Base-by-base conservation (phyloP, 805 yeast genomes). In the Saccharomyces jurei region DNA sequence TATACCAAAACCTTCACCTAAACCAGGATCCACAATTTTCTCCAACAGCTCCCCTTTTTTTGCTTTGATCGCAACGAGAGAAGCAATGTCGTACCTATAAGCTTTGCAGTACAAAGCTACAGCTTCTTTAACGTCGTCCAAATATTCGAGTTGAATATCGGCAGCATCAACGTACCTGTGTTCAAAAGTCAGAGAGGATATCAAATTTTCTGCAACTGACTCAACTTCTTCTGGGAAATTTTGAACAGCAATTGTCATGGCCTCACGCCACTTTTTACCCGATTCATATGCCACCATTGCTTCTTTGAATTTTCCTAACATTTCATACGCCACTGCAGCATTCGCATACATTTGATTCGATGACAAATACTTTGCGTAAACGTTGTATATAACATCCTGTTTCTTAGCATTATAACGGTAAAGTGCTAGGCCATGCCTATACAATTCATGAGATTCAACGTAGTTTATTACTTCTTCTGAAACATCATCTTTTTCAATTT, bases 1-100 rank as follows among this genome's bases (percentile, higher is more conserved):
- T 0, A 79, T 74, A 59, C 95, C 96, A 71, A 90, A 94, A 1
- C 95, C 94, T 68, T 92, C 98, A 50, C 87, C 84, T 41, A 92
- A 69, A 21, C 84, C 87, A 1, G 84, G 81, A 60, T 89, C 96
- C 50, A 90, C 79, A 13, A 86, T 72, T 4, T 75, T 71, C 48
- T 78, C 81, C 11, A 88, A 70, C 28, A 85, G 67, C 13, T 80
- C 82, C 4, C 63, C 54, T 50, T 59, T 63, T 4, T 71, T 65
- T 52, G 79, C 77, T 46, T 76, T 76, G 21, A 72, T 65, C 5
- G 88, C 84, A 26, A 86, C 63, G 54, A 92, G 73, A 32, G 87
- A 80, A 0, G 97, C 98, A 47, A 81, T 84, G 51, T 84, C 90
- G 67, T 79, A 94, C 53, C 73, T 74, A 67, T 84, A 86, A 32